Evolutionary conservation across 208 protist species (phyloP), one percentile per base, ranked within the genome.

Genomic region (Trypanosoma lewisi): DNA sequence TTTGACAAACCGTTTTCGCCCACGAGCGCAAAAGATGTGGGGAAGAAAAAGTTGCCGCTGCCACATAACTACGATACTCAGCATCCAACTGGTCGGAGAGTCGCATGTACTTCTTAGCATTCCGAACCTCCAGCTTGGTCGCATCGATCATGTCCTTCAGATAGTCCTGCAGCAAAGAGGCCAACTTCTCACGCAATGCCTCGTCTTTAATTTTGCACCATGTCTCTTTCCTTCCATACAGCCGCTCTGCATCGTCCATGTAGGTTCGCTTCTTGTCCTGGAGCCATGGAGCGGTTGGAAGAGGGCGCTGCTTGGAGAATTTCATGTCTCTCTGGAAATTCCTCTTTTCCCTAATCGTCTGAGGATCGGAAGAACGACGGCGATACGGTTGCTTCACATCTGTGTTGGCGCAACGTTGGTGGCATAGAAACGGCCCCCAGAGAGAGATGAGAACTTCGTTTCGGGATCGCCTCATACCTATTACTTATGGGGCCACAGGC

Each of bases 181-280:
- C 78, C 21, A 93, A 75, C 57, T 89, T 90, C 56, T 91, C 86
- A 1, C 83, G 72, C 61, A 95, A 49, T 47, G 72, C 73, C 23
- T 73, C 67, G 47, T 93, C 83, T 42, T 81, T 61, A 4, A 87
- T 73, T 8, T 53, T 56, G 59, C 80, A 70, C 87, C 90, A 96
- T 34, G 70, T 85, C 34, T 96, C 86, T 53, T 93, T 96, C 17
- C 90, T 70, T 16, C 90, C 90, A 69, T 94, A 91, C 33, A 94
- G 70, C 4, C 90, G 82, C 71, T 96, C 90, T 5, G 90, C 90
- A 59, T 96, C 90, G 59, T 96, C 90, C 45, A 96, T 70, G 70
- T 96, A 96, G 21, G 84, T 92, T 56, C 77, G 72, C 33, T 66
- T 62, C 58, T 87, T 88, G 31, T 78, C 54, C 55, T 87, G 75